Percentiles rank a stretch among this genome's conserved stretches.
phyloP scores from a whole-genome alignment of 148 eudicot genomes.

The Rhododendron molle region DNA sequence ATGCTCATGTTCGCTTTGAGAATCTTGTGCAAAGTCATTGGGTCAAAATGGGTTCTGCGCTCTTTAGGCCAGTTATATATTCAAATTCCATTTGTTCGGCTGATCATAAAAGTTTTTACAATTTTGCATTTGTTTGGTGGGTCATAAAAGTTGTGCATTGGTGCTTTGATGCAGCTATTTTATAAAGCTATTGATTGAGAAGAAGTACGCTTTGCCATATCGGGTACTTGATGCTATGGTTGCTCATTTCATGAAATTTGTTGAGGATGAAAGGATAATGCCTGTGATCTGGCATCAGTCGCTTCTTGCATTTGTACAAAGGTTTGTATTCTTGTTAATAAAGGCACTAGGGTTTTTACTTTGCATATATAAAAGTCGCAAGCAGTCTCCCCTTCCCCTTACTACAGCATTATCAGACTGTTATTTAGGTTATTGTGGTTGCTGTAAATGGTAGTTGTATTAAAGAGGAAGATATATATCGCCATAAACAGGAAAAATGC shows the following conservation, averaged over 20 bases:
- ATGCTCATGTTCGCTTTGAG: background rate
- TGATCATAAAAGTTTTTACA: background rate
- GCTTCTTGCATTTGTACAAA: slow-evolving; percentile 86
- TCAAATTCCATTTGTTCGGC: background rate
- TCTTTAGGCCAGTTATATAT: background rate
- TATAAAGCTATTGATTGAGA: slow-evolving; percentile 89
- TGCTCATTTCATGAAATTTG: slow-evolving; percentile 77
- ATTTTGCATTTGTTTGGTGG: background rate
- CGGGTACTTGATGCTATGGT: slow-evolving; percentile 91
- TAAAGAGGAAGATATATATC: background rate
- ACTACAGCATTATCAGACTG: too few species aligned
- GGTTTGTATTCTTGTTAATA: slow-evolving; percentile 36
- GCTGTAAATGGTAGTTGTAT: background rate
- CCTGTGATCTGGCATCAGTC: slow-evolving; percentile 99
- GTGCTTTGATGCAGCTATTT: slow-evolving; percentile 54
- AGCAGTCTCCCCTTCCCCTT: too few species aligned
- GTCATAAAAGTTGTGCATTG: background rate
- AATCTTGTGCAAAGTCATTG: background rate
- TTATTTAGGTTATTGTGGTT: too few species aligned
- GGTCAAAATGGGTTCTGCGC: background rate
- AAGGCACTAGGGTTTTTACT: too few species aligned
- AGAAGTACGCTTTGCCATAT: slow-evolving; percentile 85
- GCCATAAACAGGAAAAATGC: background rate
- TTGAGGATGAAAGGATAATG: slow-evolving; percentile 75
- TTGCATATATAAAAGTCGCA: too few species aligned